phyloP scores from a whole-genome alignment of 805 yeast species.

The Priceomyces fermenticarens region DNA sequence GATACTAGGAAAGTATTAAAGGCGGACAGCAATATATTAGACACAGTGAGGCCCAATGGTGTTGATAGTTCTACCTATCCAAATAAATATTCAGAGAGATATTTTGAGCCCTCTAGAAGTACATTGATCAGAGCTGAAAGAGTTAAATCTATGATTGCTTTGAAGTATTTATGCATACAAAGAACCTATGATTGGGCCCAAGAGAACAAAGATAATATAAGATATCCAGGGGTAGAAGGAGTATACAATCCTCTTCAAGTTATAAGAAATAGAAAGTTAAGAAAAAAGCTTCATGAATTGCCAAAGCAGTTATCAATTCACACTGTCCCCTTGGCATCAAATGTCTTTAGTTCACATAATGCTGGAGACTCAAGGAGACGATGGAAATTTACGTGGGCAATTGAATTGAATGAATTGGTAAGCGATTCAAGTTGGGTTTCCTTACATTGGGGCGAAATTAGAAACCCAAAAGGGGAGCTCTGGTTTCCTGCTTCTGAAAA shows the following conservation, averaged over 20 bases:
- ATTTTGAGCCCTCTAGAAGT: constrained; percentile 26
- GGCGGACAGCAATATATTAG: constrained; percentile 40
- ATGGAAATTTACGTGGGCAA: constrained; percentile 58
- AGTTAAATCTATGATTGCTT: constrained; percentile 45
- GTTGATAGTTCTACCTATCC: constrained; percentile 1
- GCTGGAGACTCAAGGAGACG: constrained; percentile 22
- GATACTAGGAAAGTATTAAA: constrained; percentile 42
- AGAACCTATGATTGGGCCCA: constrained; percentile 30
- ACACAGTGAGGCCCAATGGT: constrained; percentile 18
- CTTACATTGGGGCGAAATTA: constrained; percentile 52
- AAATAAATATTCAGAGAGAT: constrained; percentile 5
- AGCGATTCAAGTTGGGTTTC: constrained; percentile 59
- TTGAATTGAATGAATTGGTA: constrained; percentile 56
- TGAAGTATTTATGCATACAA: constrained; percentile 49
- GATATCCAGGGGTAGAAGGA: constrained; percentile 56
- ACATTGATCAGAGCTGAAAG: constrained; percentile 47
- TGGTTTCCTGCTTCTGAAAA: constrained; percentile 46
- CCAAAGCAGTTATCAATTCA: constrained; percentile 44
- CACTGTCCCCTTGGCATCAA: constrained; percentile 60
- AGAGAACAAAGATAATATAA: constrained; percentile 8
- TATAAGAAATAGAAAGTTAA: constrained; percentile 65
- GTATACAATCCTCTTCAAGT: constrained; percentile 80
- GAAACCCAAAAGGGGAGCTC: constrained; percentile 40
- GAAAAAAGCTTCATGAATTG: constrained; percentile 49
- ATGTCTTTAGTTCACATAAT: constrained; percentile 50